Evolutionary conservation across 495 filamentous ascomycete species (phyloP), one percentile per base, ranked within the genome.

Genomic region (Haplographium delicatum): DNA sequence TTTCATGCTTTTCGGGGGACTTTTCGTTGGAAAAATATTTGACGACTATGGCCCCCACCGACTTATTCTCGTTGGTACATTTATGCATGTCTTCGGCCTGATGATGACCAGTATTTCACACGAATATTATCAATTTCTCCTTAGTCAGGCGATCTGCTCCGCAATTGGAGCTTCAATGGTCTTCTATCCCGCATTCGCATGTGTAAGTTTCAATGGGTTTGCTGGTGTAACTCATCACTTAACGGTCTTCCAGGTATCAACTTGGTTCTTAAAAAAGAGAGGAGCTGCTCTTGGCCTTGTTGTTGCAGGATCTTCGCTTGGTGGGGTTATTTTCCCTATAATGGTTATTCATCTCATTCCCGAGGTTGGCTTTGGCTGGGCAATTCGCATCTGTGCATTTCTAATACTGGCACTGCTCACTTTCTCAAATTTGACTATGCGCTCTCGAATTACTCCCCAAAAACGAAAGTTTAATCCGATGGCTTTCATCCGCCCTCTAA

Each of bases 31-130:
- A 2, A 80, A 77, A 24, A 51, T 89, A 19, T 88, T 81, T 57
- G 89, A 94, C 57, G 79, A 78, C 51, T 81, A 84, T 47, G 86
- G 85, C 2, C 84, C 86, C 4, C 70, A 73, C 19, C 83, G 66
- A 56, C 68, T 87, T 18, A 63, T 91, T 15, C 45, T 80, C 0
- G 63, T 68, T 1, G 85, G 85, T 5, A 78, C 75, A 5, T 62
- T 83, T 23, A 54, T 83, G 22, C 81, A 86, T 51, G 66, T 82
- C 39, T 81, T 86, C 51, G 83, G 83, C 2, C 58, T 88, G 5
- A 86, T 87, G 82, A 83, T 88, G 80, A 73, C 82, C 4, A 77
- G 72, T 18, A 61, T 83, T 1, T 71, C 74, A 2, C 70, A 60
- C 11, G 53, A 80, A 57, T 86, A 82, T 63, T 86, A 76, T 56